Conservation (phyloP, 1,284 basidiomycete species). For the Calocybe gambosa region DNA sequence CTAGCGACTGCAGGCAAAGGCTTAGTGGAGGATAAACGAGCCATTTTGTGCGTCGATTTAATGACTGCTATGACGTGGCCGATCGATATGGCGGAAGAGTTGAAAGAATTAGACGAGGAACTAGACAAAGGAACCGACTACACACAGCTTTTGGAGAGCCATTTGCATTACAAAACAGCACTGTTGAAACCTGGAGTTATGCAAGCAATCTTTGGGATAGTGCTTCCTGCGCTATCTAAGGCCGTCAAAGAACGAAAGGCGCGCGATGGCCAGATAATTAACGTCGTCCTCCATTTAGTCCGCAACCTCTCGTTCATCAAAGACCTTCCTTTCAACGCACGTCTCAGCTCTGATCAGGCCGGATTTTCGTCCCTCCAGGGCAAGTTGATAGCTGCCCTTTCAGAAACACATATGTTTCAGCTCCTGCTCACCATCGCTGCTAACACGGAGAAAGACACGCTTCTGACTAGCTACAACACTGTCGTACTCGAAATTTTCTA, state of each 20-base stretch:
- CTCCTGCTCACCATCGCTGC: conserved; percentile 80
- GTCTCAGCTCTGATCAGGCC: conserved; percentile 67
- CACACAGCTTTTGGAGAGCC: conserved; percentile 72
- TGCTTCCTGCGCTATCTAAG: conserved; percentile 66
- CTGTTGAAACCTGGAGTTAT: conserved; percentile 63
- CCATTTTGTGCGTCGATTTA: conserved; percentile 81
- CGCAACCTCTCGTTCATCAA: conserved; percentile 89
- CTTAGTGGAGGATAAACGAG: conserved; percentile 75
- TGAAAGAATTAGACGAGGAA: conserved; percentile 84
- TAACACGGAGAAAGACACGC: conserved; percentile 61
- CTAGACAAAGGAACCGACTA: conserved; percentile 78
- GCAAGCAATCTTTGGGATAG: conserved; percentile 62
- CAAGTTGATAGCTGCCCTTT: conserved; percentile 65
- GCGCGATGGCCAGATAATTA: conserved; percentile 81
- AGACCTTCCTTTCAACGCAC: conserved; percentile 67
- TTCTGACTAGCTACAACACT: conserved; percentile 82
- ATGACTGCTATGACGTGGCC: conserved; percentile 97
- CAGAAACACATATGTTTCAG: conserved; percentile 70
- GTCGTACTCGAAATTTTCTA: conserved; percentile 88
- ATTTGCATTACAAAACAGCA: conserved; percentile 83
- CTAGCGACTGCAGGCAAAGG: conserved; percentile 75
- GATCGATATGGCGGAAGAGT: conserved; percentile 86
- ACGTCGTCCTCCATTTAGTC: conserved; percentile 82
- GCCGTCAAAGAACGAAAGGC: conserved; percentile 59
- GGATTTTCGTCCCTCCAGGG: conserved; percentile 76